Base-by-base conservation (phyloP, 163 green algal species). In the Chloromonas sp. region DNA sequence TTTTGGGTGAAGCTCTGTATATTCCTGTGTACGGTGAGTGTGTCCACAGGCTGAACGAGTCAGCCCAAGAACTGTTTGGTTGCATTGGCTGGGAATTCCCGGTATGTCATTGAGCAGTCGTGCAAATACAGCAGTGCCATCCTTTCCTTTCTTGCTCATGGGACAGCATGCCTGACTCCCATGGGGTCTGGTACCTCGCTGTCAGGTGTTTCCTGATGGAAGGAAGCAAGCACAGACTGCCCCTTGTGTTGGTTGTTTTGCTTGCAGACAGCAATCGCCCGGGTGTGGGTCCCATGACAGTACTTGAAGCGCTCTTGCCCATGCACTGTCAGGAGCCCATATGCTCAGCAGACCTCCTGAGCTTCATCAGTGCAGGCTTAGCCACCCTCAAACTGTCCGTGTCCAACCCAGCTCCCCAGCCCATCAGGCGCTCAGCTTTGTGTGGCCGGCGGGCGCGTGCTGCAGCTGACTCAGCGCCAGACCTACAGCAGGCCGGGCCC, bases 271-370 rank as follows among this genome's bases (percentile, higher is more conserved):
- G 36, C 36, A 36, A 36, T 0, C 70, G 85, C 1, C 89, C 89
- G 0, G 70, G 81, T 58, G 14, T n/a, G 2, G 87, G 87, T 58
- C 89, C 88, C n/a, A 78, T 91, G 3, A 86, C 86, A 60, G 89
- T 92, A 14, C 82, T 92, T 71, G 89, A 92, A 85, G 89, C 88
- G 36, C 83, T 92, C n/a, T 78, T 92, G 14, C 85, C 86, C 11
- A 58, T 74, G 0, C 82, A 71, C 59, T 85, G 87, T 11, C 86
- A 87, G 3, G 83, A 92, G 60, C 84, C 85, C 0, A 89, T 90
- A 82, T 79, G 89, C 79, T 87, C 90, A 0, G 87, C 89, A 0
- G 89, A 92, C 74, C 86, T 92, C 60, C 88, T 92, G 59, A 87
- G 79, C 76, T 87, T 89, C 70, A 83, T 87, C 57, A 81, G 87